phyloP scores from a whole-genome alignment of 306 rosid genomes.

The Cotoneaster glaucophyllus region DNA sequence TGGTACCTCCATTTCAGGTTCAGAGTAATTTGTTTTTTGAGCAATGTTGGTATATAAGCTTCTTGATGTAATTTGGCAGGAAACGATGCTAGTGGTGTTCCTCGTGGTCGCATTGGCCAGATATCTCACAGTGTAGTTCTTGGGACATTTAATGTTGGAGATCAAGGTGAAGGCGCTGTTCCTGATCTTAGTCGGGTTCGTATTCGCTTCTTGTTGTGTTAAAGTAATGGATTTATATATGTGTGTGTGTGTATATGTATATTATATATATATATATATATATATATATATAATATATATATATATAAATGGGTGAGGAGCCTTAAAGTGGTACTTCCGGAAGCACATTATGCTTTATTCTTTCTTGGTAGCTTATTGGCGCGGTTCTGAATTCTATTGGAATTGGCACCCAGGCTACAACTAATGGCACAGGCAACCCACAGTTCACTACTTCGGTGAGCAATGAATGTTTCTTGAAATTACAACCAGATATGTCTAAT shows the following conservation, averaged over 20 bases:
- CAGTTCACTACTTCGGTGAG: constrained; percentile 57
- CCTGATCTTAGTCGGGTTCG: constrained; percentile 81
- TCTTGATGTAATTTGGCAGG: constrained; percentile 34
- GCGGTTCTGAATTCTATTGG: constrained; percentile 90
- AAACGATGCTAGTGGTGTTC: constrained; percentile 55
- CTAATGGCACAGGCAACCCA: constrained; percentile 32
- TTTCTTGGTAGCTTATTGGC: constrained; percentile 68
- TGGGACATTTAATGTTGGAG: constrained; percentile 89
- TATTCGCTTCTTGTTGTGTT: constrained; percentile 11
- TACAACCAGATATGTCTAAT: not conserved
- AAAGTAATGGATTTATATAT: not conserved
- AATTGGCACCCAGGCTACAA: constrained; percentile 51
- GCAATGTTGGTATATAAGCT: constrained; percentile 1
- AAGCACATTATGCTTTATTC: not conserved
- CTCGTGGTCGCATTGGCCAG: constrained; percentile 75
- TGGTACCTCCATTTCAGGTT: not conserved
- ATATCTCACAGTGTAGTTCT: constrained; percentile 95
- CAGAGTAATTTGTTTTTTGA: not conserved
- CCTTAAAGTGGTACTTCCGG: not conserved
- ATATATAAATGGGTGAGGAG: not conserved
- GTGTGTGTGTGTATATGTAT: no score
- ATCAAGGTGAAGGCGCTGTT: constrained; percentile 76
- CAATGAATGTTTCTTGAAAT: constrained; percentile 14
- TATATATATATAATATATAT: no score
- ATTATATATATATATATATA: no score